These are phyloP conservation scores for Leishmania mexicana DNA, from an alignment of 208 protist genomes.

Conservation along the genomic window DNA sequence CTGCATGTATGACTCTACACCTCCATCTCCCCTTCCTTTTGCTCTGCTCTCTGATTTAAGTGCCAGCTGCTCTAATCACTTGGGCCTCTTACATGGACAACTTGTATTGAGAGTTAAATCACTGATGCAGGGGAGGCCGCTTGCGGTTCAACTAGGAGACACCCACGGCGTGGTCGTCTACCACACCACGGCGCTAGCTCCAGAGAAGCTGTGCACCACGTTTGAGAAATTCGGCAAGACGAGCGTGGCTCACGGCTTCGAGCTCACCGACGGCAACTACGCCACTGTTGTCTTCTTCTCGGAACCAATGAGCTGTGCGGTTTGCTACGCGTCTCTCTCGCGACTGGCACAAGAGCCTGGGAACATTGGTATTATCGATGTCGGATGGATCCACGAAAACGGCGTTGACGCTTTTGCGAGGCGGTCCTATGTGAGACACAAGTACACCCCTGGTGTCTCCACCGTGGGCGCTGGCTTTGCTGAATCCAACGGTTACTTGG, in stretches of 20 bases:
- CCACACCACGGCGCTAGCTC: constrained; percentile 31
- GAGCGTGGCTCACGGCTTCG: constrained; percentile 30
- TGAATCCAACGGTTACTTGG: constrained; percentile 36
- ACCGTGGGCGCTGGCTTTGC: neutral
- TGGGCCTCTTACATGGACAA: neutral
- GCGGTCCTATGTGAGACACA: constrained; percentile 53
- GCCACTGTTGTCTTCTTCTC: constrained; percentile 43
- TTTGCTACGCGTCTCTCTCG: constrained; percentile 34
- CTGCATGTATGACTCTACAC: neutral
- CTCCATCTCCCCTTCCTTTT: neutral
- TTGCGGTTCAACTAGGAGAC: constrained; percentile 39
- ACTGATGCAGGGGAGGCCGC: constrained; percentile 13
- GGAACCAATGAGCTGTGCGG: constrained; percentile 23
- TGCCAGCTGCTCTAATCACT: neutral
- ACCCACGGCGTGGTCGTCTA: constrained; percentile 44
- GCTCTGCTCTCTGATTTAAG: neutral
- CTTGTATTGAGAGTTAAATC: neutral
- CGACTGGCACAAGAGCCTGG: constrained; percentile 9
- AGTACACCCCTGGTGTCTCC: neutral
- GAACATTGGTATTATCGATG: constrained; percentile 28
- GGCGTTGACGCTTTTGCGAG: constrained; percentile 29
- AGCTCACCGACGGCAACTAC: constrained; percentile 35
- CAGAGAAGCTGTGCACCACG: constrained; percentile 18
- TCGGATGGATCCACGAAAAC: constrained; percentile 73
- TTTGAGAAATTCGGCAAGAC: constrained; percentile 36